Base-by-base conservation (phyloP, 306 rosid genomes). In the Canavalia gladiata region DNA sequence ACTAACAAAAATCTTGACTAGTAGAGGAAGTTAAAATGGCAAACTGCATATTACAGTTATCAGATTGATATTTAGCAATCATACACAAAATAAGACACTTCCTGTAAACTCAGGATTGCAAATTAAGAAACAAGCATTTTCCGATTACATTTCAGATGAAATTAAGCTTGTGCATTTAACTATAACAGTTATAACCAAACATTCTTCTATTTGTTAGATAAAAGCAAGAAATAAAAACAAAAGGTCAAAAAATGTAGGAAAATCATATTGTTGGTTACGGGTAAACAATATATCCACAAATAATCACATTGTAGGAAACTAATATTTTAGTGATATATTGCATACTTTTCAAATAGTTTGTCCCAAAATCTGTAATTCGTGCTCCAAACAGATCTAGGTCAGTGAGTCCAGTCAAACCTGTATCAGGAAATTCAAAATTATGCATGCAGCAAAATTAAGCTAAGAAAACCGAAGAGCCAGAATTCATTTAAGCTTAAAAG, bases 371-470 rank as follows among this genome's bases (percentile, higher is more conserved):
- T 42, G 98, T 87, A 76, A 95, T 91, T 63, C 86, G 94, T 56
- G 99, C 99, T 54, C 98, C 98, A 64, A 95, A 95, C 68, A 95
- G 93, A 90, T 95, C 99, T 76, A 95, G 89, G 79, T 93, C 97
- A 8, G 90, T 91, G 81, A 95, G 92, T 56, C 91, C 89, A 39
- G 95, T 94, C 89, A 95, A 84, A 88, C 90, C 99, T 95, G 94
- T 84, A 86, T 78, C 35, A 29, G 28, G 5, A 74, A 57, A 74
- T 55, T 79, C 46, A 78, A 59, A 68, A 64, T 34, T 46, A 81
- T 37, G 80, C 64, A 37, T 71, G 63, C 82, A 30, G 70, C 81
- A 43, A 75, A 5, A 65, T 46, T 67, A 82, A 6, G 37, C 52
- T 30, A 34, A 77, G 45, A 72, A 72, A 79, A 33, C 45, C 46